Base-by-base conservation (phyloP, 306 rosid genomes). In the Purshia tridentata region DNA sequence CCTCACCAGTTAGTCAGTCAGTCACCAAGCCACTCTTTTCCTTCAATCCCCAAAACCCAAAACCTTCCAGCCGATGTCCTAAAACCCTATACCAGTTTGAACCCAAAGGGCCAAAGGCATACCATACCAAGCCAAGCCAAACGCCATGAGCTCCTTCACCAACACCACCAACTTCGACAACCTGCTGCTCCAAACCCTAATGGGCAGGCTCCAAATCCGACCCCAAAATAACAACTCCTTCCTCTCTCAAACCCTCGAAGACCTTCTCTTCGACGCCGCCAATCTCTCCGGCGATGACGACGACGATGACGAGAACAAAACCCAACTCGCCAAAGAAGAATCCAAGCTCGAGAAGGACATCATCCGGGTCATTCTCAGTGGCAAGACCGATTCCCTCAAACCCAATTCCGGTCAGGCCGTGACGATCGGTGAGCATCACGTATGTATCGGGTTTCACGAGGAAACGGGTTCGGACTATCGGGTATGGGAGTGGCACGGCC, bases 401-500 rank as follows among this genome's bases (percentile, higher is more conserved):
- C 91, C 99, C 45, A 91, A 94, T 81, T 91, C 97, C 0, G 97
- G 97, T 0, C 92, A 94, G 80, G 91, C 99, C 10, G 91, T 94
- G 23, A 69, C 91, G 0, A 65, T 91, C 45, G 89, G 90, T 14
- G 97, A 91, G 59, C 92, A 88, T 76, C 93, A 86, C 70, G 82
- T 94, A 0, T 91, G 97, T 70, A 95, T 94, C 8, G 93, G 92
- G 16, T 89, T 84, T 73, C 95, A 91, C 9, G 88, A 84, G 58
- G 99, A 94, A 41, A 82, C 85, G 74, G 92, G 76, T 3, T 87
- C 96, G 8, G 95, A 90, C 7, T 94, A 91, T 68, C 79, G 97
- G 54, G 96, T 91, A 0, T 94, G 99, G 99, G 99, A 94, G 88
- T 94, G 99, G 99, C 99, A 94, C 54, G 99, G 99, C 0, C 99